Conservation (phyloP, 2,329 filamentous ascomycete genomes). For the Hypoxylon sp. region DNA sequence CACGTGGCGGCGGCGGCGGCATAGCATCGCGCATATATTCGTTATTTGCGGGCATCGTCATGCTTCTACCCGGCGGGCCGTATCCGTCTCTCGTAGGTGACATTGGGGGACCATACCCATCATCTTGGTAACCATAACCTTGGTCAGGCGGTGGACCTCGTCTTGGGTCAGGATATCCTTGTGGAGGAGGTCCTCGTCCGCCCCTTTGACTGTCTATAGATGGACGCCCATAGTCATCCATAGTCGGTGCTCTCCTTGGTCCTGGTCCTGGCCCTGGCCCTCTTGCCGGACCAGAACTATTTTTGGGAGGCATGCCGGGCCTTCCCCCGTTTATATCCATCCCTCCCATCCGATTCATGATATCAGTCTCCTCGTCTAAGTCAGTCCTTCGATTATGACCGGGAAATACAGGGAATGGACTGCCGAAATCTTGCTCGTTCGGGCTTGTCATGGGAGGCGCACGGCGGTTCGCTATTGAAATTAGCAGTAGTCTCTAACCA, state of each 20-base stretch:
- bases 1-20: conserved; percentile 54
- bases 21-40: conserved; percentile 54
- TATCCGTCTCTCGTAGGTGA: conserved; percentile 59
- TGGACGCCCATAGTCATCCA: conserved; percentile 55
- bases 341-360: conserved; percentile 58
- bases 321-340: conserved; percentile 56
- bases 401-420: conserved; percentile 60
- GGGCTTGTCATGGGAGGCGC: conserved; percentile 46
- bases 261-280: conserved; percentile 53
- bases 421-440: conserved; percentile 56
- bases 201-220: conserved; percentile 53
- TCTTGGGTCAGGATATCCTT: conserved; percentile 56
- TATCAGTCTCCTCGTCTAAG: conserved; percentile 57
- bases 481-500: conserved; percentile 37
- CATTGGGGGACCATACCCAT: conserved; percentile 55
- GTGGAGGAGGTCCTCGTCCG: conserved; percentile 54
- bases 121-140: conserved; percentile 57
- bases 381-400: conserved; percentile 58
- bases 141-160: conserved; percentile 53
- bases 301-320: conserved; percentile 46
- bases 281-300: conserved; percentile 50
- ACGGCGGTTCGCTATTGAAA: conserved; percentile 41
- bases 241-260: conserved; percentile 48
- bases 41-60: conserved; percentile 70
- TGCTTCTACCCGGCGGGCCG: conserved; percentile 68